Evolutionary conservation across 2,329 filamentous ascomycete species (phyloP).

Genomic region (Fonsecaea monophora): DNA sequence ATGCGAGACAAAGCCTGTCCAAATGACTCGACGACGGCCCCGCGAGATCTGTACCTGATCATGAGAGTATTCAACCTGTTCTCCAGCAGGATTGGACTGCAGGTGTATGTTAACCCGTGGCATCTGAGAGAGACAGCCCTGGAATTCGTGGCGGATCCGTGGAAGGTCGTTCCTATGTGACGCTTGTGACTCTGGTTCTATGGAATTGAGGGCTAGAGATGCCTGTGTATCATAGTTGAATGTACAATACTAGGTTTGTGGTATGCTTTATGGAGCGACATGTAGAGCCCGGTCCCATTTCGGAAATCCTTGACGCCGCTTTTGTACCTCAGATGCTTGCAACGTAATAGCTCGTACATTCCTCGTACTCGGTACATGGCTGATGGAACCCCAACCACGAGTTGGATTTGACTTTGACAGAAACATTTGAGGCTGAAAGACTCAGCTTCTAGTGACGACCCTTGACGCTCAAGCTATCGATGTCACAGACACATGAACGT

Average conservation of each 20-base stretch:
- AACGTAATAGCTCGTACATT: background rate
- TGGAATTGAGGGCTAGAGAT: constrained; percentile 1
- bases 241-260: background rate
- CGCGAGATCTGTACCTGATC: constrained; percentile 20
- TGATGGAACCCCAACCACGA: background rate
- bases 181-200: background rate
- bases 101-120: constrained; percentile 31
- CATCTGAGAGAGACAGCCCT: constrained; percentile 24
- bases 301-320: constrained; percentile 12
- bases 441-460: background rate
- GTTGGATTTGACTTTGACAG: background rate
- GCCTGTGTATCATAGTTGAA: constrained; percentile 2
- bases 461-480: background rate
- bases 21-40: constrained; percentile 15
- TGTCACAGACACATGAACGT: background rate
- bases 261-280: background rate
- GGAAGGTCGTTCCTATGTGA: constrained; percentile 25
- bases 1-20: constrained; percentile 25
- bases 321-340: background rate
- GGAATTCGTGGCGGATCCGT: constrained; percentile 31
- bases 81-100: constrained; percentile 24
- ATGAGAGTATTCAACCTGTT: constrained; percentile 33
- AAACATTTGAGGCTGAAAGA: background rate
- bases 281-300: background rate
- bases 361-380: too few relatives aligned